Evolutionary conservation across 2,329 filamentous ascomycete species (phyloP).

Genomic region (Sphaceloma murrayae): DNA sequence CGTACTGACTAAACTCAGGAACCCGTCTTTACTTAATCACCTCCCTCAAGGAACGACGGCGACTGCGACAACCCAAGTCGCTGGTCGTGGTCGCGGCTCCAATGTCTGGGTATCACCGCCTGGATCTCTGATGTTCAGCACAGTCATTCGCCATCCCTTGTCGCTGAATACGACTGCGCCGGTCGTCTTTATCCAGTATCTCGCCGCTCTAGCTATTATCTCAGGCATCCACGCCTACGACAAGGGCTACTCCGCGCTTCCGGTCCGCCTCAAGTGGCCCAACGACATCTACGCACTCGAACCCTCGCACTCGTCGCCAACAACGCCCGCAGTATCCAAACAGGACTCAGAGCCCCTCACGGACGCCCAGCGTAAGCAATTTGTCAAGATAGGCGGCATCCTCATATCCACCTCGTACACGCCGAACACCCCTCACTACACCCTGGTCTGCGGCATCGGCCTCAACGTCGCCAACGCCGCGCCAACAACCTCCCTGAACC

Average conservation of each 20-base stretch:
- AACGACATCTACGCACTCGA: constrained; percentile 63
- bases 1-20: constrained; percentile 41
- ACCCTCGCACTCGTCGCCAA: constrained; percentile 20
- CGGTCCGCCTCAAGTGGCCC: constrained; percentile 90
- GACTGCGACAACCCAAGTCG: constrained; percentile 77
- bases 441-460: constrained; percentile 72
- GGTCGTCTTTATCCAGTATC: constrained; percentile 88
- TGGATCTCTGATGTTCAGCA: constrained; percentile 79
- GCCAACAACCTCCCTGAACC: constrained; percentile 79
- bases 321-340: background rate
- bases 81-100: constrained; percentile 74
- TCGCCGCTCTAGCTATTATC: constrained; percentile 78
- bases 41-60: constrained; percentile 81
- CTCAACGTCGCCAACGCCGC: constrained; percentile 75
- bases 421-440: constrained; percentile 56
- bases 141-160: constrained; percentile 72
- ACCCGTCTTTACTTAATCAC: constrained; percentile 62
- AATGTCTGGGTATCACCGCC: constrained; percentile 94
- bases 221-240: constrained; percentile 75
- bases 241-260: constrained; percentile 59
- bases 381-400: constrained; percentile 89
- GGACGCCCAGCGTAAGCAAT: constrained; percentile 55
- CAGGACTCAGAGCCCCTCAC: background rate
- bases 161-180: constrained; percentile 62
- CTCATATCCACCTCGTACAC: constrained; percentile 81